Base-by-base conservation (phyloP, 805 yeast genomes). In the Yarrowia sp. region DNA sequence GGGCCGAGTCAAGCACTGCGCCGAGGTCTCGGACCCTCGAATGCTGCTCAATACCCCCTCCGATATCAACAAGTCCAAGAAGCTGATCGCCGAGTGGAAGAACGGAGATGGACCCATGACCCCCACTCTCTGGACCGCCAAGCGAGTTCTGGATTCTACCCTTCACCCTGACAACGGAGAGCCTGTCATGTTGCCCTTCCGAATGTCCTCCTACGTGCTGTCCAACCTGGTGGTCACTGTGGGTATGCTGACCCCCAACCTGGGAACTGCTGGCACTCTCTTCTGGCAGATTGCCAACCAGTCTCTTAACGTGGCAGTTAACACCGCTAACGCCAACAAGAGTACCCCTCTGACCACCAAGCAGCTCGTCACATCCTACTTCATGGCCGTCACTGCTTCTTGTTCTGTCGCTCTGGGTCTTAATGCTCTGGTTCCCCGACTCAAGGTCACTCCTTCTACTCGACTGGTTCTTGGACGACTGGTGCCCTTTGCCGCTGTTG, bases 261-360 rank as follows among this genome's bases (percentile, higher is more conserved):
- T 95, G 73, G 96, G 96, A 10, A 85, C 92, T 10, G 85, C 83
- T 0, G 99, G 99, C 40, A 93, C 98, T 0, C 74, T 92, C 22
- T 93, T 95, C 77, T 95, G 99, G 99, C 99, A 95, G 78, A 85
- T 95, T 74, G 96, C 98, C 21, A 95, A 95, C 78, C 99, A 95
- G 78, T 90, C 97, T 22, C 81, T 95, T 68, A 95, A 95, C 73
- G 99, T 95, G 65, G 99, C 99, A 2, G 90, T 95, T 69, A 95
- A 95, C 77, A 90, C 95, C 44, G 95, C 98, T 46, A 95, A 95
- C 73, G 93, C 97, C 35, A 95, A 95, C 80, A 95, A 95, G 74
- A 89, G 96, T 0, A 96, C 92, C 71, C 97, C 97, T 0, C 80
- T 95, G 75, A 80, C 93, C 3, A 88, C 92, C 0, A 71, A 79